Conservation (phyloP, 2,329 filamentous ascomycete genomes). For the Amylocarpus encephaloides region DNA sequence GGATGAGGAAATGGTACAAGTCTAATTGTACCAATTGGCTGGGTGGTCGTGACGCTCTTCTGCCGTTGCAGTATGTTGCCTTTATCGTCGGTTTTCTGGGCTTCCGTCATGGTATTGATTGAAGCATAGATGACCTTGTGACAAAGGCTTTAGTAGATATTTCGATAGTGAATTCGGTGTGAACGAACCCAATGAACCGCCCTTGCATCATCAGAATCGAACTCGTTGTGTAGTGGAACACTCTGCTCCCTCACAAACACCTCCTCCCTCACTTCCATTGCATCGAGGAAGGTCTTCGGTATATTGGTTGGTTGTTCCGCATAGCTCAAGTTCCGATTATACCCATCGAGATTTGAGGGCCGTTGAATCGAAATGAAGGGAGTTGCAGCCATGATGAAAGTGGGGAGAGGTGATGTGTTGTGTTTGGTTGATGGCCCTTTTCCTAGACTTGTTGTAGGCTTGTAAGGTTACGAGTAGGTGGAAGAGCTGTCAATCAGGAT, state of each 20-base stretch:
- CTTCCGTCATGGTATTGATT: slow-evolving; percentile 42
- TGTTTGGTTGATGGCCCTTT: too few species aligned
- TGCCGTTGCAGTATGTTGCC: slow-evolving; percentile 38
- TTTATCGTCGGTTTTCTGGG: slow-evolving; percentile 39
- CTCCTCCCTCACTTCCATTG: slow-evolving; percentile 53
- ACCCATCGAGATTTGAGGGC: slow-evolving; percentile 45
- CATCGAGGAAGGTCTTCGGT: slow-evolving; percentile 53
- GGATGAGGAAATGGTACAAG: slow-evolving; percentile 53
- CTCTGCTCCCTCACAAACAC: slow-evolving; percentile 58
- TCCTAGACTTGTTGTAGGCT: too few species aligned
- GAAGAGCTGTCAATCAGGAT: too few species aligned
- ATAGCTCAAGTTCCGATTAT: slow-evolving; percentile 36
- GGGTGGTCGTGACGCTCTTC: slow-evolving; percentile 36
- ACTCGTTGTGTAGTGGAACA: slow-evolving; percentile 59
- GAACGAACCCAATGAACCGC: slow-evolving; percentile 72
- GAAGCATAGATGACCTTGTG: slow-evolving; percentile 56
- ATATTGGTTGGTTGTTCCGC: slow-evolving; percentile 41
- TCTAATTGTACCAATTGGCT: slow-evolving; percentile 34
- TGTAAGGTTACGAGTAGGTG: too few species aligned
- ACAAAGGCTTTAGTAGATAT: background rate
- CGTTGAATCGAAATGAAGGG: slow-evolving; percentile 28
- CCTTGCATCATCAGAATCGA: slow-evolving; percentile 72
- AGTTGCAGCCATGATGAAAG: slow-evolving; percentile 22
- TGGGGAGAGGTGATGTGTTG: background rate
- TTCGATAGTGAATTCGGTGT: background rate